phyloP scores from a whole-genome alignment of 108 stramenopile species.

The Cyclotella choctawhatcheeana region DNA sequence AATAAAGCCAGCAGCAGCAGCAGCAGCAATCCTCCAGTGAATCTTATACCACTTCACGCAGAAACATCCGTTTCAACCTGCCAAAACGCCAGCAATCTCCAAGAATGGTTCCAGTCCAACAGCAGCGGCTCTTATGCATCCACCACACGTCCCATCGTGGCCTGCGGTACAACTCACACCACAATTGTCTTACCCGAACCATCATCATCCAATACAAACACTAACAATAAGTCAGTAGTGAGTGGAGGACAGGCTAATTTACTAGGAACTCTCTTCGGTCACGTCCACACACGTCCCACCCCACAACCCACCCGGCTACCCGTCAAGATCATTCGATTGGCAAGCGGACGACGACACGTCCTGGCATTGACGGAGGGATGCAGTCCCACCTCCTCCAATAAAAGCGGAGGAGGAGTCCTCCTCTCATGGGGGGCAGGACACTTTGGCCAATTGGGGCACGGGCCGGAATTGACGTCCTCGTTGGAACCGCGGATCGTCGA shows the following conservation, averaged over 20 bases:
- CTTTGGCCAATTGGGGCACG: conserved; percentile 87
- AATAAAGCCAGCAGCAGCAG: background rate
- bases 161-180: conserved; percentile 54
- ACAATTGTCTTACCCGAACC: conserved; percentile 15
- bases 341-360: conserved; percentile 53
- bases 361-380: conserved; percentile 50
- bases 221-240: too few species aligned
- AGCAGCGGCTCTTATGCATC: conserved; percentile 14
- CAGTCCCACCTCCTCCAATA: too few species aligned
- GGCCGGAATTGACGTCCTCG: conserved; percentile 43
- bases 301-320: conserved; percentile 53
- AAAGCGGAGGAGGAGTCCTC: conserved; percentile 33
- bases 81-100: background rate
- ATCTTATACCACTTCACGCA: background rate
- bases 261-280: conserved; percentile 52
- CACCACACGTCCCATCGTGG: conserved; percentile 20
- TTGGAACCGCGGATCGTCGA: conserved; percentile 62
- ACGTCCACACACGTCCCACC: conserved; percentile 29
- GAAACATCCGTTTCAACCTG: background rate
- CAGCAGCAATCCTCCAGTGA: background rate
- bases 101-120: background rate
- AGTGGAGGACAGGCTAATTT: too few species aligned
- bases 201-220: conserved; percentile 5
- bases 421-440: conserved; percentile 87
- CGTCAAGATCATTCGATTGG: conserved; percentile 31